Evolutionary conservation across 441 rosid species (phyloP).

Genomic region (Bocquillonia castaneifolia): DNA sequence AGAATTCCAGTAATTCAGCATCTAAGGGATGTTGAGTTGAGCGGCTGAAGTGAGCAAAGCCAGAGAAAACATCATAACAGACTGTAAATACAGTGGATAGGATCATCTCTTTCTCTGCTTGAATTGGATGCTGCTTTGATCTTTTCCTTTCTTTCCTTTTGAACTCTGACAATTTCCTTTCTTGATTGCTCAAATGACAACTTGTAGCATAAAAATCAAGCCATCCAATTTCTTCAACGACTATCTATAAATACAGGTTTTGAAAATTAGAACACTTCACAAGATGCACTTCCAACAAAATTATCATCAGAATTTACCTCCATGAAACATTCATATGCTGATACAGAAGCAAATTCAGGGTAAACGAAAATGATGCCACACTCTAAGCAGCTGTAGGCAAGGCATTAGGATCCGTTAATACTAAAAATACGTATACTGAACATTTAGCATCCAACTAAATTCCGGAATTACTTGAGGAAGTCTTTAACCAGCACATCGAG

Average conservation of each 20-base stretch:
- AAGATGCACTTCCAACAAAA: slow-evolving; percentile 20
- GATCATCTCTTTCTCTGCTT: slow-evolving; percentile 67
- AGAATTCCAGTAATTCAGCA: slow-evolving; percentile 45
- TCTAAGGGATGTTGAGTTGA: slow-evolving; percentile 51
- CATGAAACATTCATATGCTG: slow-evolving; percentile 55
- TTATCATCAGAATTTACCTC: slow-evolving; percentile 37
- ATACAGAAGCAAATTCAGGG: slow-evolving; percentile 47
- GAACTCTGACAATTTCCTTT: slow-evolving; percentile 41
- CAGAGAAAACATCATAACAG: slow-evolving; percentile 72
- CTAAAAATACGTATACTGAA: slow-evolving; percentile 3
- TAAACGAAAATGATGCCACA: slow-evolving; percentile 58
- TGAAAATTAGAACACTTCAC: slow-evolving; percentile 11
- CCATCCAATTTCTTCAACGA: slow-evolving; percentile 68
- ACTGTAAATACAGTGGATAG: slow-evolving; percentile 50
- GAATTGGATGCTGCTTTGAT: slow-evolving; percentile 45
- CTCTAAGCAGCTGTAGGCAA: slow-evolving; percentile 58
- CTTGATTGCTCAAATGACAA: slow-evolving; percentile 28
- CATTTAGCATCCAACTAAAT: slow-evolving; percentile 7
- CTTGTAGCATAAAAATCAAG: slow-evolving; percentile 49
- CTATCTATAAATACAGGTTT: slow-evolving; percentile 35
- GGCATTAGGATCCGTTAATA: slow-evolving; percentile 1
- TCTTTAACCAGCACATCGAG: slow-evolving; percentile 54
- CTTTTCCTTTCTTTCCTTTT: slow-evolving; percentile 36
- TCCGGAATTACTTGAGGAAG: slow-evolving; percentile 45
- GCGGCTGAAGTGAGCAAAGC: slow-evolving; percentile 62